A percentile compares a stretch with the other conserved stretches of the same genome.
These are phyloP conservation scores for Somion occarium DNA, from an alignment of 1,284 basidiomycete genomes.

Conservation along the genomic window DNA sequence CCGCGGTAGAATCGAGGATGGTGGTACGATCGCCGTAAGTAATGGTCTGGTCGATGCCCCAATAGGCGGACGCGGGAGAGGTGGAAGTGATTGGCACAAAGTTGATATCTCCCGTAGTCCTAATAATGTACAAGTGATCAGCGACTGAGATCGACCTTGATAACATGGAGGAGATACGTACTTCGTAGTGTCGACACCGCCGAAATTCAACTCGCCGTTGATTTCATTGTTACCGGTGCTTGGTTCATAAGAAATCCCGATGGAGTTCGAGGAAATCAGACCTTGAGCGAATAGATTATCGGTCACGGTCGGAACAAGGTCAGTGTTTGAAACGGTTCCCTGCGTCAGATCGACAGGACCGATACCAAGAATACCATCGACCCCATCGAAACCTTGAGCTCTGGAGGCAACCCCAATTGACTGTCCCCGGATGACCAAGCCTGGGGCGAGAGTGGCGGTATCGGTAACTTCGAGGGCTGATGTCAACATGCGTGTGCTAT, in stretches of 20 bases:
- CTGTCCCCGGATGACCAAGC: conserved; percentile 43
- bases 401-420: conserved; percentile 45
- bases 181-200: conserved; percentile 39
- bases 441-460: conserved; percentile 37
- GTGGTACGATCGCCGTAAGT: conserved; percentile 34
- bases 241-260: conserved; percentile 50
- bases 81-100: conserved; percentile 50
- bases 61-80: conserved; percentile 41
- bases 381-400: conserved; percentile 34
- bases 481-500: not conserved
- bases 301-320: conserved; percentile 31
- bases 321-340: conserved; percentile 27
- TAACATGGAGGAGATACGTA: conserved; percentile 12
- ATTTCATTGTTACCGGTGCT: conserved; percentile 27
- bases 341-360: conserved; percentile 48
- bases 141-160: not conserved
- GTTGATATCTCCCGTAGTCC: conserved; percentile 39
- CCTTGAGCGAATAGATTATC: conserved; percentile 36
- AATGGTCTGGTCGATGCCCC: conserved; percentile 52
- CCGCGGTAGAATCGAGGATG: conserved; percentile 36
- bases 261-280: conserved; percentile 35
- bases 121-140: conserved; percentile 12
- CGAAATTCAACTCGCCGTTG: conserved; percentile 47
- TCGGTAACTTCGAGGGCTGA: conserved; percentile 34
- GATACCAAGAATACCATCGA: conserved; percentile 55